Evolutionary conservation across 257 asterid genomes (phyloP), one percentile per base, ranked within the genome.

Genomic region (Rehmannia glutinosa): DNA sequence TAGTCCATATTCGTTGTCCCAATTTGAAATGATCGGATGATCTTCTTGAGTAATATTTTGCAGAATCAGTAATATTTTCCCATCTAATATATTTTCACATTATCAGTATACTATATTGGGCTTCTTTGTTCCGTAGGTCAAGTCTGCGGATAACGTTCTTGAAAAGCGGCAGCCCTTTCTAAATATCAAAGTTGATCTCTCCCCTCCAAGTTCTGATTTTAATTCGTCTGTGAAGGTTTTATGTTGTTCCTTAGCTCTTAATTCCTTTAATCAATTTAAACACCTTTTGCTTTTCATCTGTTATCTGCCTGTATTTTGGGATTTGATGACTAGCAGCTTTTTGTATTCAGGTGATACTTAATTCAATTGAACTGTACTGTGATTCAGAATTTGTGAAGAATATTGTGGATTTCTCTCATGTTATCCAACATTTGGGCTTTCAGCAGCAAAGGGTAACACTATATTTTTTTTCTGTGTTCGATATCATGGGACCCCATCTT

Each of bases 371-470:
- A 72, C 62, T 88, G 59, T 75, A 74, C 51, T 86, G 87, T 69
- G 95, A 93, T 72, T 50, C 75, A 41, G 78, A 78, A 52, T 86
- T 85, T 75, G 53, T 93, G 66, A 83, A 80, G 82, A 83, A 82
- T 74, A 69, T 86, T 41, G 23, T 75, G 81, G 86, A 62, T 53
- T 86, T 84, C 79, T 73, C 80, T 52, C 62, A 71, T 59, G 80
- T 80, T 75, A 71, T 85, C 65, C 81, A 66, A 35, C 70, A 68
- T 62, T 56, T 80, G 73, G 77, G 82, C 72, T 86, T 81, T 81
- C 96, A 83, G 72, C 83, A 83, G 70, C 79, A 86, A 77, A 88
- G 95, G 84, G 99, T 93, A 65, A 83, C 78, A 35, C 49, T 54
- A 32, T 66, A 39, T 49, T 62, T 46, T 58, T 46, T 23, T 49